Evolutionary conservation across 257 asterid species (phyloP), one percentile per base, ranked within the genome.

Genomic region (Primulina tabacum): DNA sequence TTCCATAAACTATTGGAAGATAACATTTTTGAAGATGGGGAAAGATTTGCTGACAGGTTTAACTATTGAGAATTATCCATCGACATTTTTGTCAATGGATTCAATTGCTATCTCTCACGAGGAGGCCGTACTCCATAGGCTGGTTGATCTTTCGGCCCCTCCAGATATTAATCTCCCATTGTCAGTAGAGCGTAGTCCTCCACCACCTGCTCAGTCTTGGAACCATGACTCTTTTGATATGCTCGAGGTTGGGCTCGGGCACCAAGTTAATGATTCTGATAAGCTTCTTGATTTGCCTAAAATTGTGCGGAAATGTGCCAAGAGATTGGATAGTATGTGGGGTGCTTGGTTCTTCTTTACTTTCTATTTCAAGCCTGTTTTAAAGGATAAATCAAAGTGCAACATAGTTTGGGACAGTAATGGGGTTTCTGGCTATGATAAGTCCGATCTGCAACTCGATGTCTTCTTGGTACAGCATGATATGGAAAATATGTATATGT

Each of bases 281-380:
- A 79, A 79, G 47, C 79, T 76, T 17, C 53, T 75, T 21, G 84
- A 75, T 56, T 35, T 81, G 74, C 89, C 86, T 58, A 84, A 81
- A 57, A 40, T 57, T 0, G 89, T 83, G 47, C 70, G 80, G 30
- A 84, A 81, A 67, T 79, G 78, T 60, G 81, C 84, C 53, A 84
- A 84, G 80, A 75, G 71, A 55, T 68, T 82, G 78, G 89, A 84
- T 55, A 84, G 86, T 63, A 78, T 79, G 64, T 84, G 86, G 89
- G 86, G 89, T 53, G 89, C 89, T 71, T 84, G 89, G 89, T 79
- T 84, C 78, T 84, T 84, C 86, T 84, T 81, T 65, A 75, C 76
- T 47, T 84, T 79, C 82, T 84, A 84, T 53, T 84, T 84, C 77
- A 84, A 79, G 78, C 86, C 86, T 8, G 89, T 84, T n/a, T 61